Evolutionary conservation across 805 yeast genomes (phyloP), one percentile per base, ranked within the genome.

Genomic region (Nakazawaea ambrosiae): DNA sequence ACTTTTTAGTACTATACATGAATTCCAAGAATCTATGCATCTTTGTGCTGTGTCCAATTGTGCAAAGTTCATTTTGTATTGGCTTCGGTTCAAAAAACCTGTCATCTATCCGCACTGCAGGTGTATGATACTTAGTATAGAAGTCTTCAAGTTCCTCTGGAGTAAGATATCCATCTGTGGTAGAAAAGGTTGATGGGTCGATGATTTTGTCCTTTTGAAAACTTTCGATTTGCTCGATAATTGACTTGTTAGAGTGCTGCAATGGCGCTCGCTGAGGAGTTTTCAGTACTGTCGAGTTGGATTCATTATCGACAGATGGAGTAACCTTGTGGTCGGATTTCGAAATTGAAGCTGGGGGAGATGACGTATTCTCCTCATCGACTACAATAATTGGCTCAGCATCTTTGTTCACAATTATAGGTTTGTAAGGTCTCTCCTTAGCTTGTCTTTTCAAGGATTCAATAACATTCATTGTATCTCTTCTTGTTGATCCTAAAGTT

Each of bases 111-210:
- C 50, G 54, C 6, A 52, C 30, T 1, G 60, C 49, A 3, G 53
- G 47, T 39, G 51, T 64, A 37, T 66, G 61, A 30, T 60, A 50
- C 17, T 45, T 55, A 23, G 68, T 56, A 48, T 65, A 68, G 17
- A 72, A 60, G 22, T 66, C 68, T 31, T 53, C 45, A 36, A 56
- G 56, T 34, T 70, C 60, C 6, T 54, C 53, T 3, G 61, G 50
- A 2, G 56, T 53, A 33, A 72, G 55, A n/a, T 61, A 52, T 0
- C 76, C 78, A 14, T 61, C 72, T 4, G 44, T 41, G 0, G 46
- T 41, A 9, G 39, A 39, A 40, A 61, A 60, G 7, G 32, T 40
- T 34, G 32, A 34, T 27, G 34, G 49, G 42, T 22, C 45, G 31
- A 33, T 16, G 22, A 23, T 25, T 11, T 19, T 27, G 5, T 35